Conservation (phyloP, 495 filamentous ascomycete genomes). For the Cairneyella variabilis region DNA sequence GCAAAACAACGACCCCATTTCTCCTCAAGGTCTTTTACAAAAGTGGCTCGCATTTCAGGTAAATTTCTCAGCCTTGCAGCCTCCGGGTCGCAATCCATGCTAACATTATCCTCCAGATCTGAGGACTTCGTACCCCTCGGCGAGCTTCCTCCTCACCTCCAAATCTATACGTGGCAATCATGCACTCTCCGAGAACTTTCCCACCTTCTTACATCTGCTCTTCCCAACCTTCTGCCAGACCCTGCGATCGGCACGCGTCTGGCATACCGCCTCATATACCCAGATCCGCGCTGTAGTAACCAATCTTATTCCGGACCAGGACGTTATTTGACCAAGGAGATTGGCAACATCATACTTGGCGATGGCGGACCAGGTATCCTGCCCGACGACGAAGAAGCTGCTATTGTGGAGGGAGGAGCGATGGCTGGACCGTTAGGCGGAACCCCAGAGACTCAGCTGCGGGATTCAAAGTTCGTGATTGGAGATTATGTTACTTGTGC, state of each 20-base stretch:
- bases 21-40: slow-evolving; percentile 88
- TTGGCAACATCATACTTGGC: slow-evolving; percentile 78
- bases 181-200: slow-evolving; percentile 82
- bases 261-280: slow-evolving; percentile 81
- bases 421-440: slow-evolving; percentile 21
- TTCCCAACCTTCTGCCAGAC: slow-evolving; percentile 66
- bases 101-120: slow-evolving; percentile 41
- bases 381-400: slow-evolving; percentile 25
- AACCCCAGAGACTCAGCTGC: slow-evolving; percentile 63
- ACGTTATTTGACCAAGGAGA: slow-evolving; percentile 67
- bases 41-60: slow-evolving; percentile 68
- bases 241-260: slow-evolving; percentile 78
- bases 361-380: slow-evolving; percentile 48
- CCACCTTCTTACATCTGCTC: slow-evolving; percentile 63
- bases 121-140: slow-evolving; percentile 58
- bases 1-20: slow-evolving; percentile 80
- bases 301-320: slow-evolving; percentile 37
- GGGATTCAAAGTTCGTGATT: slow-evolving; percentile 74
- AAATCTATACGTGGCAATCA: slow-evolving; percentile 85
- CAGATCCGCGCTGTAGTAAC: slow-evolving; percentile 61
- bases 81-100: neutral
- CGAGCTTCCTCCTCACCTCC: slow-evolving; percentile 62
- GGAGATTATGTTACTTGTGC: slow-evolving; percentile 85
- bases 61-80: slow-evolving; percentile 33
- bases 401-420: slow-evolving; percentile 20